phyloP scores from a whole-genome alignment of 768 basidiomycete species.

The Asterophora parasitica region DNA sequence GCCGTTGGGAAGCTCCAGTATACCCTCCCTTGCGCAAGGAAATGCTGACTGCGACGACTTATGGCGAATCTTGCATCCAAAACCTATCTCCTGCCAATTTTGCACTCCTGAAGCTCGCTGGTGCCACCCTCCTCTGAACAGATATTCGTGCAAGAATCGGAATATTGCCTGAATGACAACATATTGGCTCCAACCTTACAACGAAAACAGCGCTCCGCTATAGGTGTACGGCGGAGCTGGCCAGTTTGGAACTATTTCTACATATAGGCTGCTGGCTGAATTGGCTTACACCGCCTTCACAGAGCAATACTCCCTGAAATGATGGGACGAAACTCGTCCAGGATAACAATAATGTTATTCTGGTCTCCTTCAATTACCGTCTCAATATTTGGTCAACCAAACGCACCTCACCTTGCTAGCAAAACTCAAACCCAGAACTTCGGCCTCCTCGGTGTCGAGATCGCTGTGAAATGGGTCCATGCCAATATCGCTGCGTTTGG shows the following conservation, averaged over 20 bases:
- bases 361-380: constrained; percentile 36
- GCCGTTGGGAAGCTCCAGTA: constrained; percentile 29
- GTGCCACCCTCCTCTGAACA: constrained; percentile 18
- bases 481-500: constrained; percentile 44
- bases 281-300: neutral
- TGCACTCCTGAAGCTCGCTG: constrained; percentile 21
- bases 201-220: constrained; percentile 27
- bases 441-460: constrained; percentile 32
- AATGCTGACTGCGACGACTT: constrained; percentile 24
- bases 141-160: constrained; percentile 27
- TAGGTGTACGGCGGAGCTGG: constrained; percentile 39
- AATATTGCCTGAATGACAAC: constrained; percentile 33
- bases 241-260: constrained; percentile 31
- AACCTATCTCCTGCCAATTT: constrained; percentile 20
- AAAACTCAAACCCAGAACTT: constrained; percentile 29
- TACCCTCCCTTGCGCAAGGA: constrained; percentile 18
- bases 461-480: constrained; percentile 45
- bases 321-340: constrained; percentile 30
- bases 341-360: constrained; percentile 30
- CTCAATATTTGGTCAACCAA: constrained; percentile 36
- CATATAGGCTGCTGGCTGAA: neutral
- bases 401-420: constrained; percentile 31
- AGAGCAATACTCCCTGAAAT: constrained; percentile 31
- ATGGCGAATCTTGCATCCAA: constrained; percentile 30
- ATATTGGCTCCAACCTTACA: constrained; percentile 31